Evolutionary conservation across 805 yeast genomes (phyloP).

Genomic region (Wickerhamiella allomyrinae): DNA sequence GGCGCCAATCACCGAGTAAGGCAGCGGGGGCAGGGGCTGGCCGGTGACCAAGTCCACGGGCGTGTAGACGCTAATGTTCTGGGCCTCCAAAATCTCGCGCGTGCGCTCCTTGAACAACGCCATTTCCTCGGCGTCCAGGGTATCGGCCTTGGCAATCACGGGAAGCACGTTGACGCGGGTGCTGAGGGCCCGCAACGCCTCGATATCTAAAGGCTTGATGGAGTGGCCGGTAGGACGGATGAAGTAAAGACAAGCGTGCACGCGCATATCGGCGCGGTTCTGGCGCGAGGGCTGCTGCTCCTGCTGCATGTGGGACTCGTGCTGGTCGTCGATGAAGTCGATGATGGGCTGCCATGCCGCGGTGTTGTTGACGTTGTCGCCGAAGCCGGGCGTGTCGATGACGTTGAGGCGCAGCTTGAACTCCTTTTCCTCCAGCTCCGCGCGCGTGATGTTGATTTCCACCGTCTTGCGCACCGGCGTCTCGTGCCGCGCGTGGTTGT

Average conservation of each 20-base stretch:
- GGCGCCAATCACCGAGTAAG: slow-evolving; percentile 63
- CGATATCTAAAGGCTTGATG: slow-evolving; percentile 52
- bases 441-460: slow-evolving; percentile 29
- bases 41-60: slow-evolving; percentile 27
- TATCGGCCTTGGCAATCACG: slow-evolving; percentile 68
- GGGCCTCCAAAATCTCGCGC: slow-evolving; percentile 35
- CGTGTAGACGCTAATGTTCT: slow-evolving; percentile 42
- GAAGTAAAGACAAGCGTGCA: slow-evolving; percentile 79
- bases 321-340: slow-evolving; percentile 77
- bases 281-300: slow-evolving; percentile 58
- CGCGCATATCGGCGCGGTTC: slow-evolving; percentile 44
- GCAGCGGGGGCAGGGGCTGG: slow-evolving; percentile 31
- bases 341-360: slow-evolving; percentile 77
- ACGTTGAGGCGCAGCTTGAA: slow-evolving; percentile 46
- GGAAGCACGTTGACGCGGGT: slow-evolving; percentile 71
- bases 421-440: slow-evolving; percentile 44
- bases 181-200: slow-evolving; percentile 55
- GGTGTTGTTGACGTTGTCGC: slow-evolving; percentile 74
- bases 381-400: slow-evolving; percentile 72
- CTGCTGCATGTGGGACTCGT: slow-evolving; percentile 52
- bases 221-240: slow-evolving; percentile 54
- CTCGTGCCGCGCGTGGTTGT: slow-evolving; percentile 27
- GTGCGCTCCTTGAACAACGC: slow-evolving; percentile 38
- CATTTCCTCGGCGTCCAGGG: slow-evolving; percentile 45
- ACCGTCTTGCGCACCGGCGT: slow-evolving; percentile 28